Evolutionary conservation across 2,329 filamentous ascomycete species (phyloP), one percentile per base, ranked within the genome.

Genomic region (Zasmidium angulare): DNA sequence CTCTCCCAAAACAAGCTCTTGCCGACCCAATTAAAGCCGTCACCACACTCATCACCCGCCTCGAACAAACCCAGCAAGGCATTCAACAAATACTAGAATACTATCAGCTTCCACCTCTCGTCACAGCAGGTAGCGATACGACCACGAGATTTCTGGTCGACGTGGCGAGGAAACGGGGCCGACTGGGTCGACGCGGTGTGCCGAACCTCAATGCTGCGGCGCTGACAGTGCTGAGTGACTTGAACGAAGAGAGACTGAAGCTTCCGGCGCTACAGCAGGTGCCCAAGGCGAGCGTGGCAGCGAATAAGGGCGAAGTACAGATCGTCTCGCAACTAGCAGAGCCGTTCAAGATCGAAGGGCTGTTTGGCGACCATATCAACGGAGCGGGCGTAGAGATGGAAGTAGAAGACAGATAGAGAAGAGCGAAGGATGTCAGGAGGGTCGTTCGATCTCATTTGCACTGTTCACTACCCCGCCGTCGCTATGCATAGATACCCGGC

Each of bases 81-180:
- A 82, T 96, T 66, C 79, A 87, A 66, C 93, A 93, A 76, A 82
- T 99, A 60, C 85, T 92, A 67, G 84, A 88, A 56, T 84, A 95
- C 46, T 99, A 99, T 77, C 87, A 89, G 71, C 84, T 98, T 40
- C 89, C 91, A 7, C 85, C 93, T 1, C 82, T 98, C 19, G 84
- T 96, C 71, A 75, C 75, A 43, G 69, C 82, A 11, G 83, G 86
- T 64, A 89, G 89, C 57, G 92, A 97, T 73, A 78, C 86, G 58
- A 95, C 91, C 4, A 96, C 87, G 17, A 91, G 97, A 75, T 98
- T 98, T 79, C 78, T 99, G 36, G 86, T 98, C 55, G 93, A 99
- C 74, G 93, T 99, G 12, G 95, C 95, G 3, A 86, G 95, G 70
- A 97, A 96, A 81, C 85, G 95, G 61, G 95, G 95, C 55, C 83